phyloP scores from a whole-genome alignment of 768 basidiomycete species.

The Naganishia antarctica region DNA sequence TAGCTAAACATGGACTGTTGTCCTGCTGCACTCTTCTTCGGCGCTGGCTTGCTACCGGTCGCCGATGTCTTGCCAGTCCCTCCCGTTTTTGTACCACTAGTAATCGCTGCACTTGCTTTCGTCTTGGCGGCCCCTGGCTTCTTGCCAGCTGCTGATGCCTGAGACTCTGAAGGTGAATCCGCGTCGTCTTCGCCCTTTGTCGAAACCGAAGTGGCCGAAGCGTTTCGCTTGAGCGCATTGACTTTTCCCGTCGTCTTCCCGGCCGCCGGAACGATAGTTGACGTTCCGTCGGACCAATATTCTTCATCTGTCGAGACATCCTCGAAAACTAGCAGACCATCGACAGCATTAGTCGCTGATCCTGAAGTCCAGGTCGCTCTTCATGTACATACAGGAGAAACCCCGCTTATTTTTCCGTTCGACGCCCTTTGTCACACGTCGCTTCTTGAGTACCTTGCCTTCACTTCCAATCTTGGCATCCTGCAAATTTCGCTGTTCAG shows the following conservation, averaged over 20 bases:
- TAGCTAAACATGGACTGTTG: constrained; percentile 20
- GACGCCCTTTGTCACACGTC: constrained; percentile 3
- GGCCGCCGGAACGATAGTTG: neutral
- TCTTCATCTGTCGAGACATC: constrained; percentile 26
- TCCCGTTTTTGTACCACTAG: constrained; percentile 1
- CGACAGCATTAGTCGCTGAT: neutral
- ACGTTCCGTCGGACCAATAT: constrained; percentile 22
- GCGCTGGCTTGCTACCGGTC: neutral
- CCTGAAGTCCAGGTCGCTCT: neutral
- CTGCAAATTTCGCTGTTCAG: neutral
- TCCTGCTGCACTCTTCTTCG: constrained; percentile 19
- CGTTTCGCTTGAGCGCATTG: constrained; percentile 9
- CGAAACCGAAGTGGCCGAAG: constrained; percentile 17
- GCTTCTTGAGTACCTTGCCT: constrained; percentile 16
- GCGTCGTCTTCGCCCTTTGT: constrained; percentile 12
- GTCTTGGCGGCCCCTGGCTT: constrained; percentile 6
- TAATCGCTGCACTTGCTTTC: constrained; percentile 9
- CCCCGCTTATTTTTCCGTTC: constrained; percentile 18
- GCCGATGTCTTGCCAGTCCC: constrained; percentile 5
- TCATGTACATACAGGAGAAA: constrained; percentile 6
- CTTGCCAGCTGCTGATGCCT: constrained; percentile 1
- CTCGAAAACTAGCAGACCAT: neutral
- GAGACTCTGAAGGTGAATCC: constrained; percentile 7
- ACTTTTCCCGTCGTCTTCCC: neutral
- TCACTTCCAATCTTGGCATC: neutral